Evolutionary conservation across 2,329 filamentous ascomycete genomes (phyloP).

Genomic region (Colletotrichum falcatum): DNA sequence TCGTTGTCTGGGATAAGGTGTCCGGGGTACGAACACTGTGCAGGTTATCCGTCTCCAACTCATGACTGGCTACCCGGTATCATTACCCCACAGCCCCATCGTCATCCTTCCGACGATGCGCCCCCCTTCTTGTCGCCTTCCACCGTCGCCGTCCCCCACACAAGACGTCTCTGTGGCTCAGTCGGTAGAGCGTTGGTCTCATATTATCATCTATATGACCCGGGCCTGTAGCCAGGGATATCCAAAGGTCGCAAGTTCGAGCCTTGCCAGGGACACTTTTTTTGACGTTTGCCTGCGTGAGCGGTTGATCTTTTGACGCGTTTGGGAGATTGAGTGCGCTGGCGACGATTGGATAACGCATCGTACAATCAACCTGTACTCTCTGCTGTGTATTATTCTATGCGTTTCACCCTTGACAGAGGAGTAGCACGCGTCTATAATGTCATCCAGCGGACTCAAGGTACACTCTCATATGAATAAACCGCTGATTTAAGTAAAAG

Average conservation of each 20-base stretch:
- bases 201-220: too few species aligned
- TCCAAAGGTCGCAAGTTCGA: conserved; percentile 29
- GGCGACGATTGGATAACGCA: neutral
- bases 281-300: neutral
- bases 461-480: too few species aligned
- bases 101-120: neutral
- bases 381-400: neutral
- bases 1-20: neutral
- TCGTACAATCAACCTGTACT: neutral
- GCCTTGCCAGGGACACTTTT: conserved; percentile 22
- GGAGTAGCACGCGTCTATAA: too few species aligned
- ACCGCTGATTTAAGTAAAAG: too few species aligned
- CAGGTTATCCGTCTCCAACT: neutral
- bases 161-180: conserved; percentile 30
- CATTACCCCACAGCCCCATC: conserved; percentile 3
- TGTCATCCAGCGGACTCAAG: too few species aligned
- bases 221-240: too few species aligned
- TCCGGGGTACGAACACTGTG: too few species aligned
- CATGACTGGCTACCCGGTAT: neutral
- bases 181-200: conserved; percentile 26
- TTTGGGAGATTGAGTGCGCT: neutral
- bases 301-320: neutral
- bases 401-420: too few species aligned
- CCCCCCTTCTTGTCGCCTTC: conserved; percentile 3
- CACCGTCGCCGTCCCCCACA: rapidly evolving